Conservation (phyloP, 2,329 filamentous ascomycete genomes). For the Pseudocercospora macadamiae region DNA sequence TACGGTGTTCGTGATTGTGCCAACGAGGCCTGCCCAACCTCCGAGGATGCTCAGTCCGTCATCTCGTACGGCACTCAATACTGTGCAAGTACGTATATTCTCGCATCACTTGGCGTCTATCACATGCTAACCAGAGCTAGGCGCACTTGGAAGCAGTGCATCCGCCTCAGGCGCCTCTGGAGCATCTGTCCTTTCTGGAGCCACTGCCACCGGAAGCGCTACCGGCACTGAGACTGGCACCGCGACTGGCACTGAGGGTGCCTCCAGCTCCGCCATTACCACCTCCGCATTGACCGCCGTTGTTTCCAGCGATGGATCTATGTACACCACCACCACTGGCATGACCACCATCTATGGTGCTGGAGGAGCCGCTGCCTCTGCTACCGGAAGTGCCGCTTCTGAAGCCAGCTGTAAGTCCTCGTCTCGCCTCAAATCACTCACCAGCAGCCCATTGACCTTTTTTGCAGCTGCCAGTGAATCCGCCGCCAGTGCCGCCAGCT, state of each 20-base stretch:
- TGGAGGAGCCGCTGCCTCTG: constrained; percentile 22
- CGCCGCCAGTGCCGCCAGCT: constrained; percentile 20
- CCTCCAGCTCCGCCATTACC: constrained; percentile 25
- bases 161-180: constrained; percentile 24
- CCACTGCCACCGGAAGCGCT: constrained; percentile 12
- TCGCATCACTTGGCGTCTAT: background rate
- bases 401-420: constrained; percentile 10
- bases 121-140: constrained; percentile 14
- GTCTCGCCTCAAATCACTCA: background rate
- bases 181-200: constrained; percentile 20
- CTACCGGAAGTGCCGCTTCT: constrained; percentile 17
- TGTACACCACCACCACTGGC: constrained; percentile 38
- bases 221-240: constrained; percentile 16
- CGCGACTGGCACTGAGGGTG: constrained; percentile 14
- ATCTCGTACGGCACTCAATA: constrained; percentile 40
- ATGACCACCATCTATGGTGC: constrained; percentile 38
- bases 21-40: constrained; percentile 37
- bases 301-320: constrained; percentile 35
- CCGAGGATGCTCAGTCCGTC: constrained; percentile 32
- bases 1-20: constrained; percentile 45
- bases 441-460: background rate
- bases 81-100: constrained; percentile 34
- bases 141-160: constrained; percentile 22
- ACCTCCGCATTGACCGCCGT: constrained; percentile 37
- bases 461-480: constrained; percentile 6